phyloP scores from a whole-genome alignment of 768 basidiomycete genomes.

The Hericium alpestre region DNA sequence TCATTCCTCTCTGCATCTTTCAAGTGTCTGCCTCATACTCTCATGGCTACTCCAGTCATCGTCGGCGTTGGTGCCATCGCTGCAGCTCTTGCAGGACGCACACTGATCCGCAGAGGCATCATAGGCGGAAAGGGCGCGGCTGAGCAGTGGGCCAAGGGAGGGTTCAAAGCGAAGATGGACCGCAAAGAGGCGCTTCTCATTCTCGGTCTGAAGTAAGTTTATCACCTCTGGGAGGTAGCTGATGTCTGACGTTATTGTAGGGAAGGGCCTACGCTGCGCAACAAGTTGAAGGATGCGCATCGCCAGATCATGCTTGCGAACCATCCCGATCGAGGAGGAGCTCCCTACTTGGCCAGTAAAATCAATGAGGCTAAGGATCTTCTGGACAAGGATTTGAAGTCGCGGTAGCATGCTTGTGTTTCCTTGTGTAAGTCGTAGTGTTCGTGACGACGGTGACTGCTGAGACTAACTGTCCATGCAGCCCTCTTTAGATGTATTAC shows the following conservation, averaged over 20 bases:
- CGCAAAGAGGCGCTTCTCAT: constrained; percentile 85
- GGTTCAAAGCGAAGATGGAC: constrained; percentile 95
- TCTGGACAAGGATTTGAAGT: constrained; percentile 69
- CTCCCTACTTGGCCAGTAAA: constrained; percentile 97
- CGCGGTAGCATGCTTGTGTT: constrained; percentile 16
- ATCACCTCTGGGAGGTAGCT: not conserved
- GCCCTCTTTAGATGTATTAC: not conserved
- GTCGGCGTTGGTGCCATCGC: constrained; percentile 70
- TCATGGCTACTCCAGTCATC: constrained; percentile 72
- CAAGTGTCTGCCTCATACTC: not conserved
- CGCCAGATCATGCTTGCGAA: constrained; percentile 96
- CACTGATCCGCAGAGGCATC: constrained; percentile 52
- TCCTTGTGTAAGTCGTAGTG: not conserved
- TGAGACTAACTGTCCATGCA: not conserved
- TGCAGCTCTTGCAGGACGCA: constrained; percentile 66
- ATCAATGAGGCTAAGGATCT: constrained; percentile 97
- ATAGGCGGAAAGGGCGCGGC: constrained; percentile 51
- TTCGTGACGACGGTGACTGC: not conserved
- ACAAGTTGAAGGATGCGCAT: constrained; percentile 86
- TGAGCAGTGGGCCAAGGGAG: constrained; percentile 85
- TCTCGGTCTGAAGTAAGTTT: constrained; percentile 80
- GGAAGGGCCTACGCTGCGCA: constrained; percentile 70
- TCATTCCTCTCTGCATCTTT: not conserved
- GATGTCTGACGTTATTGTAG: constrained; percentile 28
- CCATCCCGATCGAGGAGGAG: constrained; percentile 96